A percentile compares a stretch with the other conserved stretches of the same genome.
phyloP scores from a whole-genome alignment of 352 stramenopile genomes.

The Globisporangium heterothallicum region DNA sequence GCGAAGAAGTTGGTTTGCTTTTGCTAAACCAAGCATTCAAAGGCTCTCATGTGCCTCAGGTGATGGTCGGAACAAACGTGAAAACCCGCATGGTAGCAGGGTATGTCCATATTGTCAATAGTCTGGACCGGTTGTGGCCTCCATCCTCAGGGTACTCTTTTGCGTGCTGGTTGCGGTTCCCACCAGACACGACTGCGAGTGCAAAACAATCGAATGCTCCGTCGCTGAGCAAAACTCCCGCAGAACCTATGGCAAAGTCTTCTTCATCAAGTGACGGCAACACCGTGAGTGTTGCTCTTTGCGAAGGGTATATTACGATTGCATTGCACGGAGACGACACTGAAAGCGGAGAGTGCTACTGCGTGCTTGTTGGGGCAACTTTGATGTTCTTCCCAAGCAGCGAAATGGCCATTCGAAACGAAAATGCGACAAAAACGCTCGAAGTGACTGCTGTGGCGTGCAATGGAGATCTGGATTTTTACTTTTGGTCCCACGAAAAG shows the following conservation, averaged over 20 bases:
- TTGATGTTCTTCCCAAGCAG: conserved; percentile 53
- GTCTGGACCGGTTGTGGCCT: conserved; percentile 54
- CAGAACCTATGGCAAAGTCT: not conserved
- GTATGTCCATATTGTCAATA: conserved; percentile 67
- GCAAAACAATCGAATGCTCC: not conserved
- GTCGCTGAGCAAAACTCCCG: not conserved
- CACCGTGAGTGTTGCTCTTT: conserved; percentile 39
- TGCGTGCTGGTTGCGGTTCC: conserved; percentile 68
- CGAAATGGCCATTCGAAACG: conserved; percentile 25
- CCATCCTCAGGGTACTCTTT: conserved; percentile 72
- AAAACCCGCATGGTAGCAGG: conserved; percentile 39
- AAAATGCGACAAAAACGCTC: conserved; percentile 27
- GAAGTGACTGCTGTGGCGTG: conserved; percentile 35
- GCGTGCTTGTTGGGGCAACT: conserved; percentile 51
- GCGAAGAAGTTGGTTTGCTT: conserved; percentile 35
- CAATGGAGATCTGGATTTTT: conserved; percentile 32
- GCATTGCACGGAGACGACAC: conserved; percentile 33
- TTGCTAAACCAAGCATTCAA: conserved; percentile 41
- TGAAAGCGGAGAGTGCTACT: conserved; percentile 34
- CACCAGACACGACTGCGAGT: conserved; percentile 4
- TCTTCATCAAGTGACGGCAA: not conserved
- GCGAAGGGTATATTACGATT: conserved; percentile 48
- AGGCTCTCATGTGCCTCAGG: conserved; percentile 40
- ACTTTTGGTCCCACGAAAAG: conserved; percentile 41
- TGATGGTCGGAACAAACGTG: conserved; percentile 48